Evolutionary conservation across 768 basidiomycete species (phyloP), one percentile per base, ranked within the genome.

Genomic region (Pleurotus sapidus): DNA sequence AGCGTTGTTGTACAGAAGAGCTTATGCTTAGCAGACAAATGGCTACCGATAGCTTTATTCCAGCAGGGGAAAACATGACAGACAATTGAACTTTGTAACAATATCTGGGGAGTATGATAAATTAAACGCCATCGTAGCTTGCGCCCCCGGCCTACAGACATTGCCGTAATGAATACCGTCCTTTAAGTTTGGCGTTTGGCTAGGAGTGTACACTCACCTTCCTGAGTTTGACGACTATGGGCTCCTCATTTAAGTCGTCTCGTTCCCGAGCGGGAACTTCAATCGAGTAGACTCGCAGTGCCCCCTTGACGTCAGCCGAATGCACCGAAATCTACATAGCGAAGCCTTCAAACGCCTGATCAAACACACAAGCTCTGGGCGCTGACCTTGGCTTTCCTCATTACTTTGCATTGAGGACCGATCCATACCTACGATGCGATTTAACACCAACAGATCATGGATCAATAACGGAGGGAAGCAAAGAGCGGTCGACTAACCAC

Each of bases 321-420:
- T 98, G 95, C 3, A 98, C 94, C 58, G 95, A 96, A 66, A 96
- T 90, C 93, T 95, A 30, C 53, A 56, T 54, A 58, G 30, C 11
- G 30, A 34, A 34, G 30, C 30, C 30, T 8, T 34, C 30, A 34
- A 34, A 34, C 30, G 11, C 30, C 14, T 17, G 34, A 53, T 17
- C 14, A 37, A 20, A 39, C 14, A 27, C 38, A 53, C 15, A 43
- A 58, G 46, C 43, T 30, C 46, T 48, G 61, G 64, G 54, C 39
- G 72, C 81, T 62, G 57, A 91, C 91, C 86, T 93, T 95, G 43
- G 88, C 95, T 75, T 87, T 89, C 60, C 95, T 82, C 94, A 96
- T 93, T 61, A 95, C 81, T 75, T 93, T 94, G 74, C 92, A 91
- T 42, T 75, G 72, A 17, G 82, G 75, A 45, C 92, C 91, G 72